Base-by-base conservation (phyloP, 768 basidiomycete genomes). In the Tulasnella sp. region DNA sequence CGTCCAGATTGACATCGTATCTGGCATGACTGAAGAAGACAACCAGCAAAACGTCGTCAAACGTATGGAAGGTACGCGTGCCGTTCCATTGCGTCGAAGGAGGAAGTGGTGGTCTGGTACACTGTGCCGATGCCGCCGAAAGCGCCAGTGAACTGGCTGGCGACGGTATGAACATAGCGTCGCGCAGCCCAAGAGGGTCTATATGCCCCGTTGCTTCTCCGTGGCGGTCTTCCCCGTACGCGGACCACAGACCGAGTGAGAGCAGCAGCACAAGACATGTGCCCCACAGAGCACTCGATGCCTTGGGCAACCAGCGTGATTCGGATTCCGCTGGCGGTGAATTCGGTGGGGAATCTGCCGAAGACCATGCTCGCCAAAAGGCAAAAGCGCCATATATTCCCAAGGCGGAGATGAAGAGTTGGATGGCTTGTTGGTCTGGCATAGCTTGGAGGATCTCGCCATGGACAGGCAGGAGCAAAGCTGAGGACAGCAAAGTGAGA, bases 21-120 rank as follows among this genome's bases (percentile, higher is more conserved):
- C 86, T 80, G 31, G 85, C 79, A 75, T 87, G 87, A 69, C 86
- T 87, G 76, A 87, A 87, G 81, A 87, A 88, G 11, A 87, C 85
- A 68, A 87, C 79, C 40, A 88, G 80, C 14, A 87, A 80, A 17
- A 87, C 77, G 67, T 86, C 80, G 76, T 83, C 83, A 78, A 88
- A 88, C 12, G 80, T 79, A 39, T 82, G 81, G 36, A 73, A 73
- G 8, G n/a, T 58, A 19, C 72, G 39, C 7, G 72, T 73, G 0
- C 72, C 72, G 8, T 38, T 42, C 37, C 42, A 73, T 3, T 73
- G 19, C 0, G 72, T 45, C 52, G 72, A 73, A 17, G 72, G 72
- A 15, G 72, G 72, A 6, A 73, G 49, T 22, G 72, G 72, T 2
- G 40, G 40, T 7, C 72, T 12, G 42, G 29, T 15, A n/a, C 72